These are phyloP conservation scores for Yarrowia alimentaria DNA, from an alignment of 805 yeast genomes.

Conservation along the genomic window DNA sequence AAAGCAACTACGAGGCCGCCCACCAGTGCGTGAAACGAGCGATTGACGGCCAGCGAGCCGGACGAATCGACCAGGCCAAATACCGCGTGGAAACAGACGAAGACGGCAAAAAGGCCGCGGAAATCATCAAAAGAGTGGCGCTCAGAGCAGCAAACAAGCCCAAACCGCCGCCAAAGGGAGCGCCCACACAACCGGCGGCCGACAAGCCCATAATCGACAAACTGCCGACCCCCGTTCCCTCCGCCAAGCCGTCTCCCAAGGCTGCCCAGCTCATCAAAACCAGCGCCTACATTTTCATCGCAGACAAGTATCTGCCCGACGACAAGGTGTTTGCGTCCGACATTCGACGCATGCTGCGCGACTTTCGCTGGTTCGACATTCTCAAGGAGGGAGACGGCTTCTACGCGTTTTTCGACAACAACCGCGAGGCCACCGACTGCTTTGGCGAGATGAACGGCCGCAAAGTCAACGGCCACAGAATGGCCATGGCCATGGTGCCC, in stretches of 20 bases:
- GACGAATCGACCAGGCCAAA: slow-evolving; percentile 55
- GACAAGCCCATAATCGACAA: slow-evolving; percentile 13
- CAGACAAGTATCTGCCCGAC: slow-evolving; percentile 35
- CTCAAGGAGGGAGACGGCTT: slow-evolving; percentile 64
- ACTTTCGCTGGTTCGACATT: slow-evolving; percentile 65
- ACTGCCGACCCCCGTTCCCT: slow-evolving; percentile 23
- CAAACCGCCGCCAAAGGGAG: background rate
- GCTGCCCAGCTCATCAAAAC: slow-evolving; percentile 29
- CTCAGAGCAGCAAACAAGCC: slow-evolving; percentile 26
- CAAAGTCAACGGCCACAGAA: slow-evolving; percentile 47
- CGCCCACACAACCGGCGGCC: slow-evolving; percentile 17
- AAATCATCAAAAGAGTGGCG: slow-evolving; percentile 23
- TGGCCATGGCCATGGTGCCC: slow-evolving; percentile 54
- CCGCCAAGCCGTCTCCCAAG: slow-evolving; percentile 6
- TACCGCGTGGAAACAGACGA: slow-evolving; percentile 39
- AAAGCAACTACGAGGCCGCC: slow-evolving; percentile 47
- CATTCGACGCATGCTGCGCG: slow-evolving; percentile 56
- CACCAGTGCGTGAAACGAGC: slow-evolving; percentile 50
- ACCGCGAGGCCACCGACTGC: slow-evolving; percentile 58
- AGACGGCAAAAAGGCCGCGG: slow-evolving; percentile 38
- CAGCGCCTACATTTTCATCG: slow-evolving; percentile 36
- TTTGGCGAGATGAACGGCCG: slow-evolving; percentile 61
- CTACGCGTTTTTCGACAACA: slow-evolving; percentile 64
- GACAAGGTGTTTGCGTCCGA: slow-evolving; percentile 51
- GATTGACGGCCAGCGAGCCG: slow-evolving; percentile 43